Evolutionary conservation across 2,329 filamentous ascomycete species (phyloP).

Genomic region (Colletotrichum sp.): DNA sequence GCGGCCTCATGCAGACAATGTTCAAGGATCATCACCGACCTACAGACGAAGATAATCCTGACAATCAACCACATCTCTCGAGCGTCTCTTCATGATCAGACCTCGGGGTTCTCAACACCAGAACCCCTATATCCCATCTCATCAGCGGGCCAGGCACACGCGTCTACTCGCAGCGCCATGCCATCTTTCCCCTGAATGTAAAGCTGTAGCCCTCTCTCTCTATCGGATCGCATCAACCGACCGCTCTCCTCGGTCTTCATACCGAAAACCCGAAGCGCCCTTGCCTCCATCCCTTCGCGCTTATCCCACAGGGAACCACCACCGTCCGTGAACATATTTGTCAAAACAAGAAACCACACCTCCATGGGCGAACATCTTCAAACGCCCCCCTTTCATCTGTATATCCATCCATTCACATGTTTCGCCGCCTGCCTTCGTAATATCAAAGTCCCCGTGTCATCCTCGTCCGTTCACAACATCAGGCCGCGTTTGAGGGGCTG

Average conservation of each 20-base stretch:
- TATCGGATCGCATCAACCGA: neutral
- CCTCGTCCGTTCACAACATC: neutral
- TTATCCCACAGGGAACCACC: neutral
- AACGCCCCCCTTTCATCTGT: neutral
- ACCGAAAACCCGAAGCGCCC: neutral
- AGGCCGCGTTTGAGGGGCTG: neutral
- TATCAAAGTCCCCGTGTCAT: neutral
- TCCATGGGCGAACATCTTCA: neutral
- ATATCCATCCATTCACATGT: neutral
- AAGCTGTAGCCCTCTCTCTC: too few relatives aligned
- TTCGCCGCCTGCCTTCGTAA: accelerated
- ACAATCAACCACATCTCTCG: accelerated
- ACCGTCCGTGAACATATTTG: neutral
- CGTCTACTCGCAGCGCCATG: neutral
- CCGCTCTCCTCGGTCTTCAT: neutral
- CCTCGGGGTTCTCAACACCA: neutral
- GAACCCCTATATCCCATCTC: neutral
- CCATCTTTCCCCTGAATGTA: too few relatives aligned
- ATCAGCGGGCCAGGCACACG: neutral
- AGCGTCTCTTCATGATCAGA: neutral
- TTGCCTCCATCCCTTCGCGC: neutral
- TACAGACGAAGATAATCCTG: neutral
- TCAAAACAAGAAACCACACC: neutral
- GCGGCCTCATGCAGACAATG: accelerated
- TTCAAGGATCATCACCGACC: neutral